A percentile compares a stretch with the other conserved stretches of the same genome.
Conservation (phyloP, 345 rosid genomes). For the Ceriops zippeliana region DNA sequence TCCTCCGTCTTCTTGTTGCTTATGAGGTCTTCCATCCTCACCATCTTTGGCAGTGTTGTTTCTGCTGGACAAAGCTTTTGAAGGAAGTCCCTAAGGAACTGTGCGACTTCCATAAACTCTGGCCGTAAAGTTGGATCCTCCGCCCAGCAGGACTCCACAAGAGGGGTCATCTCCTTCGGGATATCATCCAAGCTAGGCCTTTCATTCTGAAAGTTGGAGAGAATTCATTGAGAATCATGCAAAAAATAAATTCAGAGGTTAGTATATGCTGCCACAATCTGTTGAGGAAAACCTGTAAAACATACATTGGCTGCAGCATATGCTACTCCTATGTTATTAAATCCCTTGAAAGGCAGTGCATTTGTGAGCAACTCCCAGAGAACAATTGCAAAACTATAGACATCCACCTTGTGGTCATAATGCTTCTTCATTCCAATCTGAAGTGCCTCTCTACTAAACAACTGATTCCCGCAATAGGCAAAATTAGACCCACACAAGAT, state of each 20-base stretch:
- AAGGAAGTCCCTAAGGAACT: slow-evolving; percentile 23
- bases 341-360: slow-evolving; percentile 43
- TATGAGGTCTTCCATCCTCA: slow-evolving; percentile 3
- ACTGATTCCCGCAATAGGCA: slow-evolving; percentile 22
- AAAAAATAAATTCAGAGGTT: neutral
- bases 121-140: slow-evolving; percentile 47
- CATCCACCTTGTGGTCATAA: slow-evolving; percentile 73
- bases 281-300: slow-evolving; percentile 1
- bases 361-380: slow-evolving; percentile 66
- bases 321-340: slow-evolving; percentile 18
- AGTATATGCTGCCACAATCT: neutral
- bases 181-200: slow-evolving; percentile 51
- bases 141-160: slow-evolving; percentile 58
- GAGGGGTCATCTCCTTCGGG: slow-evolving; percentile 28
- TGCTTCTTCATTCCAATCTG: slow-evolving; percentile 37
- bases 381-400: slow-evolving; percentile 60
- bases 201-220: slow-evolving; percentile 33
- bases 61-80: slow-evolving; percentile 15
- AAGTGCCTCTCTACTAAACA: slow-evolving; percentile 44
- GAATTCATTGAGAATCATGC: neutral
- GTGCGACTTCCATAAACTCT: slow-evolving; percentile 45
- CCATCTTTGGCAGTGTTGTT: slow-evolving; percentile 9
- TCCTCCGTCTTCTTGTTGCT: slow-evolving; percentile 5
- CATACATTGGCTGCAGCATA: slow-evolving; percentile 43
- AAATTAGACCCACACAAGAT: slow-evolving; percentile 8